Base-by-base conservation (phyloP, 2,329 filamentous ascomycete species). In the Calonectria montana region DNA sequence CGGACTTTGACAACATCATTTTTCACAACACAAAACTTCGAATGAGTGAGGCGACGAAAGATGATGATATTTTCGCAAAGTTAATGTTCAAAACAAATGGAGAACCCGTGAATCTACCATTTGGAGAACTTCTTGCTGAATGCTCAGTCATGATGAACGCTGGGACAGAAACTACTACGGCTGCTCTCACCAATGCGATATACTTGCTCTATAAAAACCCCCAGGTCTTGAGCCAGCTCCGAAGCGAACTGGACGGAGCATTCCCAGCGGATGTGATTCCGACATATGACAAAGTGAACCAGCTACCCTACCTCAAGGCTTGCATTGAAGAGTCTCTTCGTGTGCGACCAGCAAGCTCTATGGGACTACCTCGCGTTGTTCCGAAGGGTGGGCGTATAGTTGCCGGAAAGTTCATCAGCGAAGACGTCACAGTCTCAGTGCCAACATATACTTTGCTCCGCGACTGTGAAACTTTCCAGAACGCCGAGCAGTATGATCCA, bases 241-340 rank as follows among this genome's bases (percentile, higher is more conserved):
- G 69, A 6, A 16, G n/a, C 2, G 64, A 71, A 57, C 2, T 71
- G 3, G 64, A 71, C 8, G 47, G n/a, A 10, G 69, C 64, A 18
- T n/a, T 71, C 12, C 62, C 64, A 31, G 29, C 7, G 29, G 16
- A n/a, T n/a, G 27, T 9, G 6, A 16, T 5, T 23, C 69, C 57
- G 1, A 41, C 64, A 6, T 71, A 71, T 27, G 55, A 66, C 37
- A 18, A 39, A 66, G 41, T 25, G 5, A 31, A 9, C 29, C 29
- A 31, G 29, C 29, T 70, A 4, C 41, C 62, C 5, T 70, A 59
- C 37, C 45, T 70, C 4, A n/a, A 31, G 18, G 68, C 68, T 13
- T 70, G 68, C 21, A 66, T 70, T 13, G 68, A 70, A 31, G 50
- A 70, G 9, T 70, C 68, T n/a, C 43, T 70, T 31, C 68, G 68